Conservation (phyloP, 441 rosid genomes). For the Populus tomentosa region DNA sequence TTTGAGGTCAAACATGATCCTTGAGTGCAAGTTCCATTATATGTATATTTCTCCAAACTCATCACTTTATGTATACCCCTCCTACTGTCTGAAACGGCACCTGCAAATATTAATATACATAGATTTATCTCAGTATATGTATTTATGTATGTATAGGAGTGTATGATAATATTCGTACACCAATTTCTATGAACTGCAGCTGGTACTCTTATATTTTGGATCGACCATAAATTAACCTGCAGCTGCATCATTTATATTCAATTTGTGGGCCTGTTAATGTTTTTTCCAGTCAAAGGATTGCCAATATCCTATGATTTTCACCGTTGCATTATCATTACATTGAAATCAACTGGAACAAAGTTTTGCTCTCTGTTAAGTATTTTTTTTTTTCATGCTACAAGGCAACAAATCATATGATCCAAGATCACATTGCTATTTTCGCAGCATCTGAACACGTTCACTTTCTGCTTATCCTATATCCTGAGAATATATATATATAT, state of each 20-base stretch:
- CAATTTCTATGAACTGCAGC: too few species aligned
- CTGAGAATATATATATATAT: too few species aligned
- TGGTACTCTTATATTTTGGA: background rate
- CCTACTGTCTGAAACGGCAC: too few species aligned
- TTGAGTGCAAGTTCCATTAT: too few species aligned
- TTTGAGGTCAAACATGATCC: too few species aligned
- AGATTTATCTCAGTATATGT: too few species aligned
- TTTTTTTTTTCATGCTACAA: background rate
- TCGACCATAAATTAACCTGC: background rate
- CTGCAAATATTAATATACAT: too few species aligned
- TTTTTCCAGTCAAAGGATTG: conserved; percentile 3
- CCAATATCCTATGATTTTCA: conserved; percentile 14
- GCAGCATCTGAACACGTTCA: background rate
- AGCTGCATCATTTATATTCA: conserved; percentile 11
- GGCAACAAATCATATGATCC: conserved; percentile 15
- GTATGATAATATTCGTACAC: too few species aligned
- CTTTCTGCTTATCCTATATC: background rate
- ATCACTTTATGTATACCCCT: too few species aligned
- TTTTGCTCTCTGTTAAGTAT: too few species aligned
- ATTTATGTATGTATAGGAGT: too few species aligned
- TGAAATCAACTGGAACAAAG: background rate
- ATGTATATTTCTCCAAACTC: too few species aligned
- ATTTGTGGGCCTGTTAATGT: conserved; percentile 1
- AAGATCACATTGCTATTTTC: background rate
- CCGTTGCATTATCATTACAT: background rate